Conservation (phyloP, 2,329 filamentous ascomycete genomes). For the Fusarium heterosporum region DNA sequence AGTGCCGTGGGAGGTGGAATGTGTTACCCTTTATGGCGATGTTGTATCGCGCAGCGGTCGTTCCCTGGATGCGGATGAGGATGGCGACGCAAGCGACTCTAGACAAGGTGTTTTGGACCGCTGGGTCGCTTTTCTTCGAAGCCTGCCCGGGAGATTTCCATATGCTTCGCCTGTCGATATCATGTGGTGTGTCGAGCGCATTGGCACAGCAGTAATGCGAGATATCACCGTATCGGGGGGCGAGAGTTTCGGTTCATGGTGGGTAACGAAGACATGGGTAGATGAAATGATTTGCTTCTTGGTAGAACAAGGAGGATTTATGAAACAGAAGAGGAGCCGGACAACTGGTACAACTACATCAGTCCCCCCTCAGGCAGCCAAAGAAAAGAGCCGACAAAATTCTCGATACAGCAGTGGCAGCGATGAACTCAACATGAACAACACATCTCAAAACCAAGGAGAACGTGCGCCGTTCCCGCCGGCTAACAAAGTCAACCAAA, state of each 20-base stretch:
- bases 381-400: constrained; percentile 52
- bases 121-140: constrained; percentile 79
- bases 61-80: constrained; percentile 47
- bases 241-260: constrained; percentile 89
- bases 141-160: constrained; percentile 77
- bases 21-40: constrained; percentile 70
- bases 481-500: constrained; percentile 57
- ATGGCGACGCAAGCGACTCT: constrained; percentile 47
- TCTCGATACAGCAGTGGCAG: constrained; percentile 59
- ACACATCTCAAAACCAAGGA: constrained; percentile 61
- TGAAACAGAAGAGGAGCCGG: constrained; percentile 66
- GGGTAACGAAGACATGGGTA: constrained; percentile 94
- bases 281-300: constrained; percentile 95
- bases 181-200: constrained; percentile 79
- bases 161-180: constrained; percentile 79
- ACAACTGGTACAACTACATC: constrained; percentile 42
- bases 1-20: constrained; percentile 73
- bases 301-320: constrained; percentile 89
- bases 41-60: constrained; percentile 62
- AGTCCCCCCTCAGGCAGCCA: constrained; percentile 52
- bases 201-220: constrained; percentile 81
- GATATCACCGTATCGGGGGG: constrained; percentile 84
- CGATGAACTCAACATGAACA: constrained; percentile 60
- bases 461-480: constrained; percentile 64
- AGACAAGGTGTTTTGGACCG: constrained; percentile 79